phyloP scores from a whole-genome alignment of 1,284 basidiomycete species.

The Boletus sp. region DNA sequence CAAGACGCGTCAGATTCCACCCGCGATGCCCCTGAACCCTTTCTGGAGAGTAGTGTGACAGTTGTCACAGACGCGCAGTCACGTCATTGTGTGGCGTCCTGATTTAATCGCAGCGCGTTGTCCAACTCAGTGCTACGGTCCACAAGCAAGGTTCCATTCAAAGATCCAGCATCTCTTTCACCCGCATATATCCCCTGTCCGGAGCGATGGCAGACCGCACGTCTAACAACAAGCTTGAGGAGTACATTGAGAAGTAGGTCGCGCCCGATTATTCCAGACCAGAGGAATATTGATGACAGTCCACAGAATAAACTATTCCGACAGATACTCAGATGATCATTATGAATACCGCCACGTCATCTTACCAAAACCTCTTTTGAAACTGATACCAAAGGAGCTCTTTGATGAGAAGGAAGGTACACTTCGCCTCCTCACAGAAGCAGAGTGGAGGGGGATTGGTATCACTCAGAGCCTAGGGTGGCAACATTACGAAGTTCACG shows the following conservation, averaged over 20 bases:
- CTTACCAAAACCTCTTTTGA: slow-evolving; percentile 83
- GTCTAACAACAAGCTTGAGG: slow-evolving; percentile 52
- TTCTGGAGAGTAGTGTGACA: slow-evolving; percentile 10
- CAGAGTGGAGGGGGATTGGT: slow-evolving; percentile 95
- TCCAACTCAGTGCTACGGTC: not conserved
- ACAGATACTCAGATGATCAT: slow-evolving; percentile 78
- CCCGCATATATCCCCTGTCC: slow-evolving; percentile 13
- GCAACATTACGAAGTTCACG: slow-evolving; percentile 98
- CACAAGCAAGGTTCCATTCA: slow-evolving; percentile 1
- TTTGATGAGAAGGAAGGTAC: slow-evolving; percentile 80
- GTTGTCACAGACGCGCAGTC: slow-evolving; percentile 26
- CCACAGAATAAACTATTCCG: slow-evolving; percentile 77
- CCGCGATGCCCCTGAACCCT: not conserved
- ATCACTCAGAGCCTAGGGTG: slow-evolving; percentile 96
- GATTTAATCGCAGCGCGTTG: slow-evolving; percentile 7
- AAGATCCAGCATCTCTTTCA: slow-evolving; percentile 1
- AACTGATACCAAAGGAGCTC: slow-evolving; percentile 82
- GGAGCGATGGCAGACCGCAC: slow-evolving; percentile 31
- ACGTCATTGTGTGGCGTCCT: slow-evolving; percentile 13
- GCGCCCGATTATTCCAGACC: slow-evolving; percentile 4
- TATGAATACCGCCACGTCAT: slow-evolving; percentile 94
- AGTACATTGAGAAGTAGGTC: slow-evolving; percentile 66
- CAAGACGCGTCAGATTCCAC: slow-evolving; percentile 3
- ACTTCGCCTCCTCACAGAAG: slow-evolving; percentile 79
- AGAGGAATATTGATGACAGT: slow-evolving; percentile 12